Evolutionary conservation across 345 rosid genomes (phyloP).

Genomic region (Chamaenerion angustifolium): DNA sequence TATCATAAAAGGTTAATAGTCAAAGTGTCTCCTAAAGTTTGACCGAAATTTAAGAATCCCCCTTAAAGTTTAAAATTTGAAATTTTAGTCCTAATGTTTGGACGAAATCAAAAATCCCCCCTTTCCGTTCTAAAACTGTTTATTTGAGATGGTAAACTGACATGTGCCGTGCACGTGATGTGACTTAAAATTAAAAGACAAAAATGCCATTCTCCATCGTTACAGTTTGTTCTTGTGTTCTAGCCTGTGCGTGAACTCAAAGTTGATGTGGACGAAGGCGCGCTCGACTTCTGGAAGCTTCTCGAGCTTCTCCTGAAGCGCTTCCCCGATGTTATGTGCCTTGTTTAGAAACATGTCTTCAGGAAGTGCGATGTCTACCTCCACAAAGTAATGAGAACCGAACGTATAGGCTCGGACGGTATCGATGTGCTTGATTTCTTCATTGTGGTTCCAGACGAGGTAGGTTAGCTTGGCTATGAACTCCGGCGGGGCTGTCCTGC

Average conservation of each 20-base stretch:
- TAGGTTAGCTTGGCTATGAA: conserved; percentile 65
- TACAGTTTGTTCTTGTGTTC: conserved; percentile 47
- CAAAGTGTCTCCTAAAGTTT: no score
- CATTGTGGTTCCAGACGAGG: conserved; percentile 72
- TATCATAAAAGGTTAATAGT: no score
- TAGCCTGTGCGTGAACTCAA: conserved; percentile 66
- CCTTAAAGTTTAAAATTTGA: no score
- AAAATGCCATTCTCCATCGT: no score
- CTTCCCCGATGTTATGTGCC: conserved; percentile 78
- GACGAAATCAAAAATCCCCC: no score
- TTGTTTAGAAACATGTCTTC: conserved; percentile 47
- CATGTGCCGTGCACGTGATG: no score
- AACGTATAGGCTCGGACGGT: conserved; percentile 77
- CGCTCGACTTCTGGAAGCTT: conserved; percentile 67
- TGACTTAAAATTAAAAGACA: no score
- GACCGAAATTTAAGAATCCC: no score
- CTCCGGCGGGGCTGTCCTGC: conserved; percentile 75
- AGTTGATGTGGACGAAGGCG: conserved; percentile 77
- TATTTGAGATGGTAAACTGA: no score
- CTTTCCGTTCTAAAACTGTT: no score
- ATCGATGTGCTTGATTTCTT: conserved; percentile 58
- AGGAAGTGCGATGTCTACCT: conserved; percentile 67
- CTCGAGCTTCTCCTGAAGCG: conserved; percentile 79
- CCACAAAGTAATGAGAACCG: conserved; percentile 73
- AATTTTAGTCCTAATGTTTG: no score